Base-by-base conservation (phyloP, 1,284 basidiomycete species). In the Tilletia walkeri region DNA sequence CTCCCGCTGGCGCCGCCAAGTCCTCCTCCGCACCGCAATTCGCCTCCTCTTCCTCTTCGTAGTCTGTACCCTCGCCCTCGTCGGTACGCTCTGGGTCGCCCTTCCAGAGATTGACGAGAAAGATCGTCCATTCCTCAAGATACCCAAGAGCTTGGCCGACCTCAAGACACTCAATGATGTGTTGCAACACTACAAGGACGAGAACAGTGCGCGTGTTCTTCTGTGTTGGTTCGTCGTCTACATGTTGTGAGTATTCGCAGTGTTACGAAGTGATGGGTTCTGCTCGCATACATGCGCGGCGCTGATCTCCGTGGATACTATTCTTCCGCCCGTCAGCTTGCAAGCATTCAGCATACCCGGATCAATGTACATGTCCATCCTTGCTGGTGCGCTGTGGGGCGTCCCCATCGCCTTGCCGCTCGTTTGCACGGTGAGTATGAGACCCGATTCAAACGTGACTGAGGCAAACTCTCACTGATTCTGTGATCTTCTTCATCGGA, bases 301-400 rank as follows among this genome's bases (percentile, higher is more conserved):
- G 14, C 41, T 45, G 41, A 45, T 45, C 41, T 7, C 41, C 41
- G 41, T 45, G 41, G 9, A 45, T 45, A 45, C 14, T 45, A 16
- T 38, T 41, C 4, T 39, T 5, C 20, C 36, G 49, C 38, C 41
- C 34, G 24, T 24, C 69, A 71, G 70, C 50, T 53, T 98, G 3
- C 95, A 99, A 86, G 93, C 94, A 0, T 99, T 98, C 85, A 94
- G 93, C 1, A 88, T 99, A 4, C 95, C 95, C 0, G 95, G 95
- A 0, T 95, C 93, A 30, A 98, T 98, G 95, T 99, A 99, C 84
- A 89, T 99, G 72, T 94, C 93, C 67, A 97, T 98, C 81, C 89
- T 98, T 7, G 94, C 92, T 14, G 95, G 95, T 41, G 95, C 95
- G 0, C 90, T 98, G 5, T 99, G 94, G 89, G 95, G 95, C 47